Evolutionary conservation across 805 yeast genomes (phyloP).

Genomic region (Saccharomycopsis sp.): DNA sequence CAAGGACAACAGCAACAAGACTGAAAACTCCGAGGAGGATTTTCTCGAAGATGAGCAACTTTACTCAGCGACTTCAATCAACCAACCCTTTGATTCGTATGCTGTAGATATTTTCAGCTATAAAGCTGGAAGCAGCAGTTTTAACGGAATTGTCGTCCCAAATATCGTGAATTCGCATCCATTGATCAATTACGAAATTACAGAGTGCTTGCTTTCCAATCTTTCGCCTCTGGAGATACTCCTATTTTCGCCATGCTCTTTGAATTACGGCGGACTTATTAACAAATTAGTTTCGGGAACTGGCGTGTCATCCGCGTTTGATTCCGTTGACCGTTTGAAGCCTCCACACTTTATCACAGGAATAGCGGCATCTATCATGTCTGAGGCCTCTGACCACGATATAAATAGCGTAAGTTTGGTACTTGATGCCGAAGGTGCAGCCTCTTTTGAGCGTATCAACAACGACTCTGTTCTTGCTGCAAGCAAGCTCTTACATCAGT

Average conservation of each 20-base stretch:
- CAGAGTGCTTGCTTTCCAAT: slow-evolving; percentile 22
- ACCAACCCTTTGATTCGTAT: slow-evolving; percentile 23
- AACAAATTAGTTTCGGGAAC: slow-evolving; percentile 11
- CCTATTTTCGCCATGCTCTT: slow-evolving; percentile 30
- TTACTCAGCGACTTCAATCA: slow-evolving; percentile 29
- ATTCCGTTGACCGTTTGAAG: slow-evolving; percentile 27
- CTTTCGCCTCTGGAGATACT: slow-evolving; percentile 15
- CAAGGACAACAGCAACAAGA: not conserved
- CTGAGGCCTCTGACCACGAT: slow-evolving; percentile 20
- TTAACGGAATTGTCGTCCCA: slow-evolving; percentile 22
- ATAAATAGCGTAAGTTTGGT: slow-evolving; percentile 24
- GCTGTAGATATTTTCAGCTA: slow-evolving; percentile 21
- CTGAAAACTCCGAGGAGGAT: not conserved
- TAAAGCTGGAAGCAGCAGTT: slow-evolving; percentile 20
- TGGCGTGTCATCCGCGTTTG: slow-evolving; percentile 22
- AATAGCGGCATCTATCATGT: slow-evolving; percentile 40
- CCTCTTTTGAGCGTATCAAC: slow-evolving; percentile 50
- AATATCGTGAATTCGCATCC: slow-evolving; percentile 23
- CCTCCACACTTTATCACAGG: slow-evolving; percentile 65
- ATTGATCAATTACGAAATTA: slow-evolving; percentile 6
- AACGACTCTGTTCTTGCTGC: slow-evolving; percentile 26
- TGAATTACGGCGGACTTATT: slow-evolving; percentile 26
- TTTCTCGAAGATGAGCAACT: slow-evolving; percentile 40
- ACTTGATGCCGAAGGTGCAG: slow-evolving; percentile 55
- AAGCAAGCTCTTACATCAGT: slow-evolving; percentile 1